Evolutionary conservation across 352 stramenopile genomes (phyloP), one percentile per base, ranked within the genome.

Genomic region (Achlya hypogyna): DNA sequence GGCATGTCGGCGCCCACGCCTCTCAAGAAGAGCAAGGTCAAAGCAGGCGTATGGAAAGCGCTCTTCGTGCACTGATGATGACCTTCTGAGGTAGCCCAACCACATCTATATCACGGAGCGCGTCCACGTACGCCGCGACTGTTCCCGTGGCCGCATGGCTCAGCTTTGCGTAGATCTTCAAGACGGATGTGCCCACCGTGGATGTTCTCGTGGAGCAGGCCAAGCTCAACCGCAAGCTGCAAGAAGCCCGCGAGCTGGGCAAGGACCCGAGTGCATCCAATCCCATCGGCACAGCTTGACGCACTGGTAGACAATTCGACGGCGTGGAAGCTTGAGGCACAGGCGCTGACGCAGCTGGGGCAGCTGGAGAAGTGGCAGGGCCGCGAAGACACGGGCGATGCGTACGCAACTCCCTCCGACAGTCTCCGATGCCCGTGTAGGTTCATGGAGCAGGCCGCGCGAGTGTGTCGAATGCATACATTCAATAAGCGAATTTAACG

Each of bases 321-420:
- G 0, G 69, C 88, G 54, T 89, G 81, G 83, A 89, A 90, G 56
- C 51, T 73, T 14, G 79, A 92, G 54, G 78, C 83, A 18, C 74
- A 88, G 32, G 58, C 73, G 4, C 69, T 92, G 12, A 73, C 88
- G 72, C 76, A 88, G 51, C 72, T 92, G 0, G 83, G 83, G 2
- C 81, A 92, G 60, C 60, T 91, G 20, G 86, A 88, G 74, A 89
- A 89, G 45, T 91, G 83, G 83, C 77, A 84, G 53, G 78, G 78
- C 0, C 70, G 74, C 23, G 31, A 76, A 29, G 77, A 81, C 18
- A 29, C 81, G 9, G 81, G 78, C 5, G 72, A 87, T 31, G 71
- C 71, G 5, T 87, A 75, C 20, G 2, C 2, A 3, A 20, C 16
- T 38, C 25, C 10, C n/a, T n/a, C n/a, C n/a, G n/a, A n/a, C n/a